phyloP scores from a whole-genome alignment of 352 stramenopile genomes.

The Pythium coloratum region DNA sequence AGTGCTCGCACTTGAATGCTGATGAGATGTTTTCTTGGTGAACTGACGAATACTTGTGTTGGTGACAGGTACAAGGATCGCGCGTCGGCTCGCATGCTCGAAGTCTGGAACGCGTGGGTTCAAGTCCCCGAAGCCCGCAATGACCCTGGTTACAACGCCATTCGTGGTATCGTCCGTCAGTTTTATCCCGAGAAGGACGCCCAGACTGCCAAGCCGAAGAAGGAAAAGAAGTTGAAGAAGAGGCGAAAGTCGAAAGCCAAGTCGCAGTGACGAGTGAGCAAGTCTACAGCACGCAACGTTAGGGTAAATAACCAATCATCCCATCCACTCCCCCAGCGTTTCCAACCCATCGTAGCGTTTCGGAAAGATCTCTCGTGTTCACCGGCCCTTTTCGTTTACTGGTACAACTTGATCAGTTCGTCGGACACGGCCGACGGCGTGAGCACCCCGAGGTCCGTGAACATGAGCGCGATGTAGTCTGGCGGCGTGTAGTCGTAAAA shows the following conservation, averaged over 20 bases:
- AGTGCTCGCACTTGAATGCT: constrained; percentile 19
- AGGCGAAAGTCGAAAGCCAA: constrained; percentile 3
- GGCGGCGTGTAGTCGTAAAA: constrained; percentile 97
- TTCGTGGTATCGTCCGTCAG: constrained; percentile 48
- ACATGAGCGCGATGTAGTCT: constrained; percentile 97
- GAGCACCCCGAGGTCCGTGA: constrained; percentile 97
- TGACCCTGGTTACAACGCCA: constrained; percentile 53
- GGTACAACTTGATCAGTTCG: constrained; percentile 98
- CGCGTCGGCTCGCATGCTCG: constrained; percentile 60
- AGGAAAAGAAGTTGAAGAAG: constrained; percentile 16
- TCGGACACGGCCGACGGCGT: constrained; percentile 98
- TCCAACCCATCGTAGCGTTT: background rate
- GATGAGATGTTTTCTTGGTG: background rate
- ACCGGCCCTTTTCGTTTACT: constrained; percentile 57
- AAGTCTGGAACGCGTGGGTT: constrained; percentile 69
- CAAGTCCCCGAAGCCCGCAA: constrained; percentile 42
- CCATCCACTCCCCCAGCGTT: background rate
- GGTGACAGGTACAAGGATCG: constrained; percentile 61
- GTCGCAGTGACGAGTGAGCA: background rate
- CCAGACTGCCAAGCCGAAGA: constrained; percentile 3
- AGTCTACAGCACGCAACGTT: background rate
- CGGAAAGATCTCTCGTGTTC: background rate
- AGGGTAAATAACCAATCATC: background rate
- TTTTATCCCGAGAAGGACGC: constrained; percentile 35
- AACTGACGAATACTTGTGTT: background rate